Conservation (phyloP, 1,284 basidiomycete genomes). For the Phellopilus nigrolimitatus region DNA sequence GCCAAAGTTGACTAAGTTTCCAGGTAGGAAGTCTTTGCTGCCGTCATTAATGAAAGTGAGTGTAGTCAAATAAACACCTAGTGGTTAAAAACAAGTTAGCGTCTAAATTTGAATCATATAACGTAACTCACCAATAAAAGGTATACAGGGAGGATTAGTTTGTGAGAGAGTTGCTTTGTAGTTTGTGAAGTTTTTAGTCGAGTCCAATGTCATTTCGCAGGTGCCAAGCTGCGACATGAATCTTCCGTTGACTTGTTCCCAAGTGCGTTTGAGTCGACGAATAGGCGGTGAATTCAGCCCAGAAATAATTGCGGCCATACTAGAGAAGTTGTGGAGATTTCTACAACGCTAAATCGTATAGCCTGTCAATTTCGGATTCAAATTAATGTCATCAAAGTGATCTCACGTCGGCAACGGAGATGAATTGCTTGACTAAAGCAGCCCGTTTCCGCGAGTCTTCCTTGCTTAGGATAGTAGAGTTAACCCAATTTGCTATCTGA, state of each 20-base stretch:
- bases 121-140: slow-evolving; percentile 79
- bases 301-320: slow-evolving; percentile 93
- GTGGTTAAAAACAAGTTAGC: not conserved
- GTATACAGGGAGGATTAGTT: slow-evolving; percentile 92
- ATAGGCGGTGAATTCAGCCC: slow-evolving; percentile 95
- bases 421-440: slow-evolving; percentile 83
- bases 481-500: slow-evolving; percentile 92
- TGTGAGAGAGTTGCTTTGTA: slow-evolving; percentile 85
- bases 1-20: slow-evolving; percentile 89
- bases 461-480: slow-evolving; percentile 80
- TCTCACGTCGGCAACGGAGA: slow-evolving; percentile 88
- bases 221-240: slow-evolving; percentile 62
- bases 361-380: slow-evolving; percentile 8
- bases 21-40: slow-evolving; percentile 83
- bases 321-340: slow-evolving; percentile 88
- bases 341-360: slow-evolving; percentile 70
- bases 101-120: not conserved
- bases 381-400: slow-evolving; percentile 5
- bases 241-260: slow-evolving; percentile 82
- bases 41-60: slow-evolving; percentile 98
- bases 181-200: slow-evolving; percentile 88
- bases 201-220: slow-evolving; percentile 83
- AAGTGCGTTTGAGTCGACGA: slow-evolving; percentile 88
- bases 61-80: slow-evolving; percentile 93
- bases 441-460: slow-evolving; percentile 87